phyloP scores from a whole-genome alignment of 768 basidiomycete genomes.

The Steccherinum ochraceum region DNA sequence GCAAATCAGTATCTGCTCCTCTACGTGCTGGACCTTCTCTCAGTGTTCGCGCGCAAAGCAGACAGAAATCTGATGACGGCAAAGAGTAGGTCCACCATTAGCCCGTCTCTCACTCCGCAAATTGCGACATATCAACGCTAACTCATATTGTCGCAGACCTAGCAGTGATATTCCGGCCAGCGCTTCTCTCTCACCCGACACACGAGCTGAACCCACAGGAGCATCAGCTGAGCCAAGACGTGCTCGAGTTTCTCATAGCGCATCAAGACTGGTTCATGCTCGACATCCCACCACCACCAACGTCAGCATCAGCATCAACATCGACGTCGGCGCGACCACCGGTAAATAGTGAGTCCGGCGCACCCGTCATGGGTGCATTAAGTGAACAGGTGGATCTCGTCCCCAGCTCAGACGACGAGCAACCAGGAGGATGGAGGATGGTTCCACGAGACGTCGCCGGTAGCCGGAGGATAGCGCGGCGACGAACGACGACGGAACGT shows the following conservation, averaged over 20 bases:
- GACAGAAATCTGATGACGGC: slow-evolving; percentile 96
- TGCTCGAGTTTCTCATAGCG: slow-evolving; percentile 93
- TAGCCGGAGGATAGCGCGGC: slow-evolving; percentile 37
- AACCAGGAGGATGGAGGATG: slow-evolving; percentile 50
- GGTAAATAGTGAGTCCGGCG: neutral
- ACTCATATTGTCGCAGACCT: slow-evolving; percentile 53
- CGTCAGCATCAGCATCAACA: too few relatives aligned
- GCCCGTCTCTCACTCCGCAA: neutral
- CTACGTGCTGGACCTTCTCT: slow-evolving; percentile 92
- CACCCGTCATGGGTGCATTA: neutral
- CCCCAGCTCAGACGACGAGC: slow-evolving; percentile 31
- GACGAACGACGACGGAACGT: slow-evolving; percentile 51
- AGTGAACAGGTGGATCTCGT: slow-evolving; percentile 26
- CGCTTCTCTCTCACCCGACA: slow-evolving; percentile 80
- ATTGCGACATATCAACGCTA: neutral
- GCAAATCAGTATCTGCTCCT: slow-evolving; percentile 94
- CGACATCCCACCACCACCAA: slow-evolving; percentile 71
- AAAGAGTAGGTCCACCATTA: slow-evolving; percentile 54
- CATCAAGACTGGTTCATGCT: slow-evolving; percentile 95
- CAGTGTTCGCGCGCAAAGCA: slow-evolving; percentile 87
- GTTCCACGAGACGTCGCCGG: slow-evolving; percentile 29
- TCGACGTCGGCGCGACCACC: too few relatives aligned
- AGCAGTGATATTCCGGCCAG: slow-evolving; percentile 95
- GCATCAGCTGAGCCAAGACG: slow-evolving; percentile 81
- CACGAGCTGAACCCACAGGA: slow-evolving; percentile 85